These are phyloP conservation scores for Williopsis jadinii DNA, from an alignment of 1,139 yeast genomes.

Conservation along the genomic window DNA sequence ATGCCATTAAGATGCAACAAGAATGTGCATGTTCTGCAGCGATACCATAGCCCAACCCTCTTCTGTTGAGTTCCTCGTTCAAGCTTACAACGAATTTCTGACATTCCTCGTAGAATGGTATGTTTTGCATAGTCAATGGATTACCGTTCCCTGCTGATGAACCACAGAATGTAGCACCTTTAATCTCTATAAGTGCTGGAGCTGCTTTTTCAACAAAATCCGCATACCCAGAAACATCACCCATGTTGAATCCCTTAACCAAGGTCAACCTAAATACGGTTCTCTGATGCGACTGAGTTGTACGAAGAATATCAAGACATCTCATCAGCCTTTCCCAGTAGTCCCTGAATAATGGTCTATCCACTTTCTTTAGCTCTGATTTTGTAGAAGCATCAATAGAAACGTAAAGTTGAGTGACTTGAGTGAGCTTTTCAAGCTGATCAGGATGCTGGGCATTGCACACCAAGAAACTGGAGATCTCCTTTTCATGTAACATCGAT, in stretches of 20 bases:
- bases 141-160: slow-evolving; percentile 75
- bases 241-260: slow-evolving; percentile 89
- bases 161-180: slow-evolving; percentile 94
- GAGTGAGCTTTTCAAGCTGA: slow-evolving; percentile 56
- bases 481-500: slow-evolving; percentile 67
- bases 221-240: slow-evolving; percentile 78
- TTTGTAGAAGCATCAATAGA: slow-evolving; percentile 91
- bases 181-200: slow-evolving; percentile 87
- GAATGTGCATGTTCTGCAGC: slow-evolving; percentile 97
- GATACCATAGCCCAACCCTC: slow-evolving; percentile 68
- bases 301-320: slow-evolving; percentile 73
- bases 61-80: slow-evolving; percentile 47
- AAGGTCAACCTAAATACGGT: slow-evolving; percentile 88
- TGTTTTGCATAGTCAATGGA: slow-evolving; percentile 90
- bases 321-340: slow-evolving; percentile 85
- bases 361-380: slow-evolving; percentile 71
- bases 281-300: slow-evolving; percentile 71
- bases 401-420: slow-evolving; percentile 86
- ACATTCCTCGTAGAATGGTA: slow-evolving; percentile 91
- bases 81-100: slow-evolving; percentile 62
- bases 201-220: slow-evolving; percentile 76
- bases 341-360: slow-evolving; percentile 83
- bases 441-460: slow-evolving; percentile 97
- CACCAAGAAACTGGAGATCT: slow-evolving; percentile 80
- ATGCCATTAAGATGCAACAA: slow-evolving; percentile 84